Base-by-base conservation (phyloP, 495 filamentous ascomycete species). In the Penicillium diatomitis region DNA sequence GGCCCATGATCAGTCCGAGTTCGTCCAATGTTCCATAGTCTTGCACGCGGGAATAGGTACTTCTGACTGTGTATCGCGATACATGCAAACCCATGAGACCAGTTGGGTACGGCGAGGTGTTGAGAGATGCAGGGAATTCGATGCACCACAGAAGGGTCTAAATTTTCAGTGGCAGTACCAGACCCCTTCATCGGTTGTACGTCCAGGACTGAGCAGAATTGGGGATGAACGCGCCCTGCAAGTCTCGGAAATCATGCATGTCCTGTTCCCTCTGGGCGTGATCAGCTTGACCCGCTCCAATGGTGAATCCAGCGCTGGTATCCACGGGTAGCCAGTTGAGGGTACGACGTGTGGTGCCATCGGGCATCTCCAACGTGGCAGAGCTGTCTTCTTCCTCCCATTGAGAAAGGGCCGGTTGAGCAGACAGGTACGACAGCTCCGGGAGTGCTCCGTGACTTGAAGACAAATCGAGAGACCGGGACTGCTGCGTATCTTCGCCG, bases 301-400 rank as follows among this genome's bases (percentile, higher is more conserved):
- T 67, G 2, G 65, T 68, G 38, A 68, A 64, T 4, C 67, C 67
- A n/a, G 56, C 65, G 10, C 56, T 48, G 0, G 63, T 57, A 41
- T 70, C 67, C 0, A 70, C 67, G 4, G 67, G 67, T 2, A 70
- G 53, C 67, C 67, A 70, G 46, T 70, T 70, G 3, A 57, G 46
- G 7, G 63, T 65, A 32, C 59, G 48, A 11, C 67, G 65, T 2
- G 62, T 67, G 35, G 51, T 63, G 0, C 67, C 67, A 41, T 70
- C 67, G 2, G 67, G 67, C 67, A 70, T 70, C 39, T 70, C 65
- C 27, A 70, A 53, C 10, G 59, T 60, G 31, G 63, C 63, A 6
- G 61, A 47, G 8, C 29, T 49, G 0, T 61, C 56, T 5, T 62
- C 51, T 5, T 54, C 51, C 0, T 51, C 45, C 6, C 20, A 20